Evolutionary conservation across 306 rosid species (phyloP).

Genomic region (Medicago arabica): DNA sequence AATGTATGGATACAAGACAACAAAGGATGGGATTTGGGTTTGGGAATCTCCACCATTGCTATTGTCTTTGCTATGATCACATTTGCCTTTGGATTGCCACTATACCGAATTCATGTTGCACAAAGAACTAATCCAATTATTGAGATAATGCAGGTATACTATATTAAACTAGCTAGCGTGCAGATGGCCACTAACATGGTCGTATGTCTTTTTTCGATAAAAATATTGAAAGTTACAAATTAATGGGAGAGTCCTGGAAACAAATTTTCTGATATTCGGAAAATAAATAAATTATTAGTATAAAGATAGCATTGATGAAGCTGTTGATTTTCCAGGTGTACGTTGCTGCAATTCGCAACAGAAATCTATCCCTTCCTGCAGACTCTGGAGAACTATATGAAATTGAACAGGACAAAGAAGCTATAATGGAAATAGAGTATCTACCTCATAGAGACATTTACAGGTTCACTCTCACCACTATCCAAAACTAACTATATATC

Average conservation of each 20-base stretch:
- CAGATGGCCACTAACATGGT: too few species aligned
- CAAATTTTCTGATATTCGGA: too few species aligned
- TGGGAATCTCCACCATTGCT: slow-evolving; percentile 66
- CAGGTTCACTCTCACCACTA: slow-evolving; percentile 49
- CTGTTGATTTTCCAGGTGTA: slow-evolving; percentile 60
- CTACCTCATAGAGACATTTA: slow-evolving; percentile 69
- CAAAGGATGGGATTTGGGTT: slow-evolving; percentile 90
- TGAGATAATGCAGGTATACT: slow-evolving; percentile 66
- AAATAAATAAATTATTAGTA: too few species aligned
- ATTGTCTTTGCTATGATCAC: slow-evolving; percentile 48
- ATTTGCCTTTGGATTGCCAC: slow-evolving; percentile 70
- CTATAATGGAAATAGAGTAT: slow-evolving; percentile 56
- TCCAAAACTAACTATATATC: slow-evolving; percentile 10
- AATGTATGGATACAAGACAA: slow-evolving; percentile 68
- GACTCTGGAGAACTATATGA: slow-evolving; percentile 66
- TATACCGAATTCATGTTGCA: slow-evolving; percentile 65
- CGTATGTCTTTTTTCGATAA: too few species aligned
- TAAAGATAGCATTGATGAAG: too few species aligned
- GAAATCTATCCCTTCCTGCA: slow-evolving; percentile 72
- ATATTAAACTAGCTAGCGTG: background rate
- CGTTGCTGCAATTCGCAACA: slow-evolving; percentile 77
- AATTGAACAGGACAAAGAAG: slow-evolving; percentile 67
- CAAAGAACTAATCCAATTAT: slow-evolving; percentile 54
- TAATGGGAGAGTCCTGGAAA: too few species aligned
- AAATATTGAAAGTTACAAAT: background rate